Evolutionary conservation across 345 rosid genomes (phyloP).

Genomic region (Acer saccharum): DNA sequence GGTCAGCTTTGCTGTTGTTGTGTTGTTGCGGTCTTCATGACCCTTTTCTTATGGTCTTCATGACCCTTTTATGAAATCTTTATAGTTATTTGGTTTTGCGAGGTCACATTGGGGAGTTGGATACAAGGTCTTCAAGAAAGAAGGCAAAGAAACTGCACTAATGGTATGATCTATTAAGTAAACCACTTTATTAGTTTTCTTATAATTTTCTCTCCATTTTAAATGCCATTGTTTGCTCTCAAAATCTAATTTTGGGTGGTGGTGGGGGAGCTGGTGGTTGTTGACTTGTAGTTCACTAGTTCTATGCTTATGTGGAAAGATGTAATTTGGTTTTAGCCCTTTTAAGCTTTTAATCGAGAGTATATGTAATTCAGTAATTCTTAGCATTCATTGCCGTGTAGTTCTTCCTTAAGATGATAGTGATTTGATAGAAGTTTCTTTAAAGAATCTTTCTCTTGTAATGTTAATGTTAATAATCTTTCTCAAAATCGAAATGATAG

Average conservation of each 20-base stretch:
- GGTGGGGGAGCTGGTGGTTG: not conserved
- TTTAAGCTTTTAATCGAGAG: not conserved
- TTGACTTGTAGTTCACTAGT: not conserved
- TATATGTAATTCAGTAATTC: not conserved
- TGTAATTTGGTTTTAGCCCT: not conserved
- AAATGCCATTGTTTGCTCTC: not conserved
- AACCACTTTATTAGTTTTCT: not conserved
- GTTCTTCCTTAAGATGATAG: not conserved
- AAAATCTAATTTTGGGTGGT: not conserved
- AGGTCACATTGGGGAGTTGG: constrained; percentile 89
- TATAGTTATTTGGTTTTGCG: constrained; percentile 23
- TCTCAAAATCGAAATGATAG: no score
- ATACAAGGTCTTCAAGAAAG: constrained; percentile 69
- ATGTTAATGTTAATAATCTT: not conserved
- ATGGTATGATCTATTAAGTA: constrained; percentile 41
- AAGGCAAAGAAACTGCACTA: constrained; percentile 69
- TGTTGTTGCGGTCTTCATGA: no score
- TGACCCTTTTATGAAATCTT: no score
- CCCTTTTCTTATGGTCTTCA: no score
- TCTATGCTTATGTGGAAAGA: not conserved
- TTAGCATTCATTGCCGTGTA: no score
- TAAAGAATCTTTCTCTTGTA: not conserved
- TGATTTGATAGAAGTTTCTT: not conserved
- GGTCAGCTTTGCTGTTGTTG: no score
- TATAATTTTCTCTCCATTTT: not conserved